Base-by-base conservation (phyloP, 140 eudicot genomes). In the Anethum foeniculum region DNA sequence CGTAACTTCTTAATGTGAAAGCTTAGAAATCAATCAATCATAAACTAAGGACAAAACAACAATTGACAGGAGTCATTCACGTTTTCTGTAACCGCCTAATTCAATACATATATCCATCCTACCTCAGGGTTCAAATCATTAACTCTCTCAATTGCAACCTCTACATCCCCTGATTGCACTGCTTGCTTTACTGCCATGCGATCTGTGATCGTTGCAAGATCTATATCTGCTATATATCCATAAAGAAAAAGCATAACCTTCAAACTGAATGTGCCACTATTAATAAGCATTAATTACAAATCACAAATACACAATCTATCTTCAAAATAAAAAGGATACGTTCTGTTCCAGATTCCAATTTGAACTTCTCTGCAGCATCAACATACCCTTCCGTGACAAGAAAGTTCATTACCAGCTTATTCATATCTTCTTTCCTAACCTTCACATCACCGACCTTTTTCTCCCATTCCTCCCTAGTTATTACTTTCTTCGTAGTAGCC, bases 101-200 rank as follows among this genome's bases (percentile, higher is more conserved):
- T 21, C 3, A 74, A 43, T 12, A 25, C 21, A 25, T 44, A 75
- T 1, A 25, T 10, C 18, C 3, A 46, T 71, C 88, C 75, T 62
- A 95, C 99, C 97, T 95, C 99, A 15, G 99, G 99, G 77, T 95
- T 95, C 85, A 95, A 85, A 85, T 95, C 99, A 78, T 95, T 95
- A 41, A 95, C 97, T 86, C 91, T 95, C 80, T 95, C 97, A 83
- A 95, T 95, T 21, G 99, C 99, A 86, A 91, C 99, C 91, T 90
- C 99, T 83, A 95, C 96, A 64, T 95, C 86, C 71, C 97, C 99
- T 16, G 88, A 80, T 54, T 95, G 99, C 32, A 95, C 99, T 23
- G 99, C 99, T 84, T 91, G 93, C 86, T 95, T 95, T 30, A 92
- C 97, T 64, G 99, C 99, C 99, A 95, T 93, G 32, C 99, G 97